Conservation (phyloP, 164 flowering plant genomes). For the Umbilicus rupestris region DNA sequence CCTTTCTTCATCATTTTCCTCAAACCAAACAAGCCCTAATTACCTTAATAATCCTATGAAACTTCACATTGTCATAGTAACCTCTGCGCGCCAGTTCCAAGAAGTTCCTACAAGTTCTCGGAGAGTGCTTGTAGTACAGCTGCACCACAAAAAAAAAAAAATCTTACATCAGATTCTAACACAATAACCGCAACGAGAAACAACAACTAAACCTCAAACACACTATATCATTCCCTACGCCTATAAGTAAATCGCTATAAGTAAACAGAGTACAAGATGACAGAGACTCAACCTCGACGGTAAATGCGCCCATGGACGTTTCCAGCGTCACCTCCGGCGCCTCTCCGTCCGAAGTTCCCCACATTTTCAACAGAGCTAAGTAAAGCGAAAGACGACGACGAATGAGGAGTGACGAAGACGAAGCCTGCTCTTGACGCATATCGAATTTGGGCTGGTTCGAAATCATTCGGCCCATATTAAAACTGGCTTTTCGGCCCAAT, state of each 20-base stretch:
- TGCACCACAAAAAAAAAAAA: slow-evolving; percentile 15
- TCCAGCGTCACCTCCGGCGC: slow-evolving; percentile 90
- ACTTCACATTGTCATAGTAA: slow-evolving; percentile 74
- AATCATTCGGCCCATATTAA: too few relatives aligned
- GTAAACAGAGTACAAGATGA: not conserved
- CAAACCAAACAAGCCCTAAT: not conserved
- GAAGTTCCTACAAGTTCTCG: slow-evolving; percentile 89
- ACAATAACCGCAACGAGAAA: not conserved
- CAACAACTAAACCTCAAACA: not conserved
- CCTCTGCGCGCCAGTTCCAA: slow-evolving; percentile 81
- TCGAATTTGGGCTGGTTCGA: too few relatives aligned
- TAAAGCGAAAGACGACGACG: not conserved
- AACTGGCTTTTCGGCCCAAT: too few relatives aligned
- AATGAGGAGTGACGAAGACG: not conserved
- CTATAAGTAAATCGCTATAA: not conserved
- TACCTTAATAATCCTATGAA: slow-evolving; percentile 91
- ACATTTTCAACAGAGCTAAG: slow-evolving; percentile 24
- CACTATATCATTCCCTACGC: not conserved
- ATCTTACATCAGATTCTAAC: not conserved
- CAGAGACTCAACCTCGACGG: slow-evolving; percentile 49
- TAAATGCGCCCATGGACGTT: slow-evolving; percentile 90
- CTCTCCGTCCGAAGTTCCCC: slow-evolving; percentile 69
- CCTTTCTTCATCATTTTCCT: too few relatives aligned
- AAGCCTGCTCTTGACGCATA: not conserved
- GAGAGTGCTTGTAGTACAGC: slow-evolving; percentile 87